phyloP scores from a whole-genome alignment of 176 grass and related monocot genomes.

The Urochloa ruziziensis region DNA sequence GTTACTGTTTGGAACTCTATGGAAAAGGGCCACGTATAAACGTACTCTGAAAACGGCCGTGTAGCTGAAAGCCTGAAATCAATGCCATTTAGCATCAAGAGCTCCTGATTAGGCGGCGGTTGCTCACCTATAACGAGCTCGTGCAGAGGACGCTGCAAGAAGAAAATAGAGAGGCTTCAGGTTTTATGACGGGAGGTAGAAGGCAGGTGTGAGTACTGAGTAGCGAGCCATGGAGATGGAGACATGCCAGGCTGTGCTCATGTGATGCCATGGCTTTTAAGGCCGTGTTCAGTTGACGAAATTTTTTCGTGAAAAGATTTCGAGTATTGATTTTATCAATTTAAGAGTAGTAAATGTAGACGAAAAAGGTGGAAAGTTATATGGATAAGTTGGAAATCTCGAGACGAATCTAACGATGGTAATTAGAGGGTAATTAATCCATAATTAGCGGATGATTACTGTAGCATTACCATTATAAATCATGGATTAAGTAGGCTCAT shows the following conservation, averaged over 20 bases:
- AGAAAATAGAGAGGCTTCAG: not conserved
- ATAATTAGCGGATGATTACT: too few species aligned
- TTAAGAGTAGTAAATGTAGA: too few species aligned
- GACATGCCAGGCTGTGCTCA: constrained; percentile 30
- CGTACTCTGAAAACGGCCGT: not conserved
- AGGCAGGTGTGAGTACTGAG: not conserved
- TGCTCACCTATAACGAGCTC: not conserved
- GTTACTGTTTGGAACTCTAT: not conserved
- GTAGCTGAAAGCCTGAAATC: not conserved
- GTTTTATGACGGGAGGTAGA: not conserved
- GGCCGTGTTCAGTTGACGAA: too few species aligned
- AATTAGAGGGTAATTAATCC: too few species aligned
- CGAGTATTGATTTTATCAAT: too few species aligned
- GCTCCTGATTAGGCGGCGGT: not conserved
- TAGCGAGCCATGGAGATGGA: not conserved
- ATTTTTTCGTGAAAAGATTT: too few species aligned
- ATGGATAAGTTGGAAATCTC: too few species aligned
- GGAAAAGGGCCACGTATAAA: not conserved
- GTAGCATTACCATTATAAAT: too few species aligned
- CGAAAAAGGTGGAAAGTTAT: too few species aligned
- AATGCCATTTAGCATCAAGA: not conserved
- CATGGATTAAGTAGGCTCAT: too few species aligned
- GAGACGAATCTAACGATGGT: too few species aligned
- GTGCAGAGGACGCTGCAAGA: not conserved
- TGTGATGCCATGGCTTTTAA: not conserved